These are phyloP conservation scores for Xylariaceae sp. DNA, from an alignment of 2,329 filamentous ascomycete species.

Conservation along the genomic window DNA sequence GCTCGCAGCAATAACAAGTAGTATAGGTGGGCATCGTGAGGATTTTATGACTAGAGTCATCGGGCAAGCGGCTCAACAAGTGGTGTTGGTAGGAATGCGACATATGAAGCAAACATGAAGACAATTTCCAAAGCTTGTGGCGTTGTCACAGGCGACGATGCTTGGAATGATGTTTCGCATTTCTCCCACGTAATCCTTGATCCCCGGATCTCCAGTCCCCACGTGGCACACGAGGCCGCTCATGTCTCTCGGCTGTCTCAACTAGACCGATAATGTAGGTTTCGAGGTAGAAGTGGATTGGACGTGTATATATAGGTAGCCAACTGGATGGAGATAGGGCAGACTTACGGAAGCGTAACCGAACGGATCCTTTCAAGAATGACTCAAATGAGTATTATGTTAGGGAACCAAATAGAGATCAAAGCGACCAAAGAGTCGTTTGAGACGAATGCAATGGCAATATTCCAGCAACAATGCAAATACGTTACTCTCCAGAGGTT, in stretches of 20 bases:
- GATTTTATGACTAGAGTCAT: slow-evolving; percentile 35
- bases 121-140: slow-evolving; percentile 32
- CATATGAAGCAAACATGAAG: slow-evolving; percentile 30
- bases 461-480: slow-evolving; percentile 51
- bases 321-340: background rate
- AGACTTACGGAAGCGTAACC: slow-evolving; percentile 16
- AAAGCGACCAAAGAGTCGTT: background rate
- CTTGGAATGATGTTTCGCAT: slow-evolving; percentile 38
- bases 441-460: slow-evolving; percentile 44
- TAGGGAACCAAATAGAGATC: background rate
- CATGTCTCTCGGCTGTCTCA: slow-evolving; percentile 26
- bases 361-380: background rate
- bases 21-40: slow-evolving; percentile 22
- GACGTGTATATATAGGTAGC: background rate
- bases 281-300: slow-evolving; percentile 2
- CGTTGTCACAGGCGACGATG: slow-evolving; percentile 42
- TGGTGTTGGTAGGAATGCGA: slow-evolving; percentile 33
- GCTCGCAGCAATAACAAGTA: slow-evolving; percentile 4
- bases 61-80: slow-evolving; percentile 12
- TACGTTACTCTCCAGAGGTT: slow-evolving; percentile 25
- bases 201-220: slow-evolving; percentile 24
- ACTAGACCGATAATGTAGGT: slow-evolving; percentile 9
- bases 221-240: slow-evolving; percentile 29
- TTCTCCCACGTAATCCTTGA: slow-evolving; percentile 21
- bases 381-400: background rate